Base-by-base conservation (phyloP, 495 filamentous ascomycete genomes). In the Penicillium subrubescens region DNA sequence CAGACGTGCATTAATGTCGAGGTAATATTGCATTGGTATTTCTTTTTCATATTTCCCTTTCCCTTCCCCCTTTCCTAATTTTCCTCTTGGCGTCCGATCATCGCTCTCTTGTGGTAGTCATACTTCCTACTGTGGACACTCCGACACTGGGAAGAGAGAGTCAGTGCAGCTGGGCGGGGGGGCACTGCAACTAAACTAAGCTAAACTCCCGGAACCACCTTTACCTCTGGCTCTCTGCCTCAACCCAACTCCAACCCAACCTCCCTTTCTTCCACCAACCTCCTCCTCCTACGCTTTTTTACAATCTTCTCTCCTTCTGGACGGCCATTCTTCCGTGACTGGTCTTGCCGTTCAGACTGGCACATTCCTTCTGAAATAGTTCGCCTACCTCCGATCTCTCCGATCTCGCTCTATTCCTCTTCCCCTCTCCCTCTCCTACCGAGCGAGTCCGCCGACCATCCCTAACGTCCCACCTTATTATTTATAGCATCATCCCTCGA, bases 381-480 rank as follows among this genome's bases (percentile, higher is more conserved):
- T 60, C 57, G 29, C 46, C 34, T 51, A 46, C 33, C 53, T 57
- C 56, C 56, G 56, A 44, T 58, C 61, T 21, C 56, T 60, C 65
- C 63, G 61, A 66, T 64, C 59, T 60, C 67, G 67, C 70, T 68
- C 25, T 19, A 54, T n/a, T 53, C 29, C 29, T 14, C 60, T 29
- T 34, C 34, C 29, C 55, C 48, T 27, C 29, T 29, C 41, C 33
- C 51, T 29, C 62, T 53, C 37, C 62, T 53, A 1, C 59, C 59
- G 57, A 61, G 52, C 57, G 43, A 39, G 55, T 57, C 51, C 57
- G 39, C 41, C 51, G 51, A 58, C 39, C 62, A 27, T 58, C 56
- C 56, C 56, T 58, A 50, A 67, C 62, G 52, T 50, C 46, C 54
- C 62, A 15, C 60, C 63, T 67, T 67, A 68, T 72, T 72, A 71